Evolutionary conservation across 2,329 filamentous ascomycete genomes (phyloP), one percentile per base, ranked within the genome.

Genomic region (Colletotrichum paranaense): DNA sequence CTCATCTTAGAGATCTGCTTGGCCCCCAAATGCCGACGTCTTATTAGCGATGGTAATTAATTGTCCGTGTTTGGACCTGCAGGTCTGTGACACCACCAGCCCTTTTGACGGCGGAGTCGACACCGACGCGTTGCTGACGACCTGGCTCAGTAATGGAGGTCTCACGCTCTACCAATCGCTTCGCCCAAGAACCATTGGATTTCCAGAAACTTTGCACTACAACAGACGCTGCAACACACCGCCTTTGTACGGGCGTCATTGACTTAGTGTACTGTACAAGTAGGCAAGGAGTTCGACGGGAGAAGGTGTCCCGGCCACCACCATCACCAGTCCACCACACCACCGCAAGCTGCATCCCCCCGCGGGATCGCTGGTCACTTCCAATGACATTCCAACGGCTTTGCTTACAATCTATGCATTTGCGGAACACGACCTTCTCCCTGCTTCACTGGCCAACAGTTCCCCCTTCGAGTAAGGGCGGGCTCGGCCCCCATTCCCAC

Each of bases 381-480:
- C 38, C 58, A 57, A 42, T 28, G 11, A 16, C 64, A 68, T 24
- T 4, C 49, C 64, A 59, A 55, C 52, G 52, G 30, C 42, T 56
- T 24, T 24, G 52, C 65, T 30, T 68, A 35, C 28, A 59, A 68
- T 63, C 32, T 38, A n/a, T 22, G 12, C 22, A 30, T 28, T 32
- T 63, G 59, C 67, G 67, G 59, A 19, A 62, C 24, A 55, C 24
- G n/a, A 49, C 57, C 12, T 28, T 46, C 52, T 64, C 59, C 4
- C 63, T 49, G 19, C 30, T 28, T 49, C 68, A 67, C 63, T 72
- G 57, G 26, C 68, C 68, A 72, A 62, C 68, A 68, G 64, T 68
- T 71, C 57, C 58, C 66, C 24, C 11, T 58, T 46, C 53, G 30
- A 57, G 32, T 22, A 55, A 42, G 32, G 32, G 53, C 19, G 59